Evolutionary conservation across 140 eudicot species (phyloP).

Genomic region (Stevia rebaudiana): DNA sequence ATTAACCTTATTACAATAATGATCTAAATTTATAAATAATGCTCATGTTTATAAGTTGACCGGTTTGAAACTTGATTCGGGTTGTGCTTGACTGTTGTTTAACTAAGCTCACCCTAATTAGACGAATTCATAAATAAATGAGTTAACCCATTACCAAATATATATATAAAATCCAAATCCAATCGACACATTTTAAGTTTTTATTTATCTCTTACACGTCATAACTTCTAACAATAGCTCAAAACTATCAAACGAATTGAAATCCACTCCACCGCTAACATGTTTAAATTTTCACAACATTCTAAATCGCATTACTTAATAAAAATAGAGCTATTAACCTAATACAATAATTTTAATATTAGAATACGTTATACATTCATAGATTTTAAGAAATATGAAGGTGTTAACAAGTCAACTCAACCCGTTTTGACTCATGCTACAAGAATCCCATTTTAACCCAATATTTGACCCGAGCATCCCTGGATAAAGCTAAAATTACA

Average conservation of each 20-base stretch:
- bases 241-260: background rate
- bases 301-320: background rate
- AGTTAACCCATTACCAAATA: background rate
- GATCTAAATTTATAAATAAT: background rate
- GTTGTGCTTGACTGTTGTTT: too few relatives aligned
- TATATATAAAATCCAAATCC: background rate
- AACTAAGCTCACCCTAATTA: too few relatives aligned
- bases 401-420: background rate
- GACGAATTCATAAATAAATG: background rate
- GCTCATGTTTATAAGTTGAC: too few relatives aligned
- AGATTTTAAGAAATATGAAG: background rate
- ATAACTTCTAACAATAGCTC: background rate
- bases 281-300: background rate
- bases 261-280: background rate
- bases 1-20: too few relatives aligned
- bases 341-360: too few relatives aligned
- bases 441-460: background rate
- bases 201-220: background rate
- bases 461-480: background rate
- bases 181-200: background rate
- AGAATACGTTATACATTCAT: background rate
- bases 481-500: too few relatives aligned
- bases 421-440: background rate
- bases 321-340: background rate
- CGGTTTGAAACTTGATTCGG: too few relatives aligned